Percentiles rank a stretch among this genome's conserved stretches.
Conservation (phyloP, 441 rosid genomes). For the Heliophila coronopifolia region DNA sequence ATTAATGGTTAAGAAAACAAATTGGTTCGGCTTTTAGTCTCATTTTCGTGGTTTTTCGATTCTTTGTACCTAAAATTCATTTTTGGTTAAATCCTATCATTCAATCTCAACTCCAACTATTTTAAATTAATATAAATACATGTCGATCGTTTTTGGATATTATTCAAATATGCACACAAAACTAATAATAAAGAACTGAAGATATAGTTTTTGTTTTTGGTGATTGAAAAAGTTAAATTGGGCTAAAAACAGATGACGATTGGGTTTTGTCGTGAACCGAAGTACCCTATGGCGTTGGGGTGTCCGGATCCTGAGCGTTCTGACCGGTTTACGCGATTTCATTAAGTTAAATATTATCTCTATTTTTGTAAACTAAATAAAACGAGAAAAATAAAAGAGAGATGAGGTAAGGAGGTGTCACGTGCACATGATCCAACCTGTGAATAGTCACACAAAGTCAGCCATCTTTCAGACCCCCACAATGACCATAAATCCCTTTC, state of each 20-base stretch:
- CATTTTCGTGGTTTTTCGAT: no score
- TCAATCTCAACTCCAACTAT: no score
- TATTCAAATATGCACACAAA: no score
- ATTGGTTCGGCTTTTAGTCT: no score
- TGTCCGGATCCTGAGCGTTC: constrained; percentile 29
- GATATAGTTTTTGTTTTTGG: no score
- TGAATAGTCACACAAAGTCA: constrained; percentile 31
- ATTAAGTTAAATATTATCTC: background rate
- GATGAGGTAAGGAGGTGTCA: constrained; percentile 23
- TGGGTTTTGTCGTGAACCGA: constrained; percentile 26
- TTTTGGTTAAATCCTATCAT: no score
- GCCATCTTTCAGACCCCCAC: constrained; percentile 23
- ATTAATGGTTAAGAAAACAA: no score
- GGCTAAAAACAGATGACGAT: constrained; percentile 18
- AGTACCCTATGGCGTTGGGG: constrained; percentile 31
- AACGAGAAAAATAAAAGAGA: background rate
- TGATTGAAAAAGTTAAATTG: background rate
- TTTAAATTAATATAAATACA: no score
- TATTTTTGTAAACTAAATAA: background rate
- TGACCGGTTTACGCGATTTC: constrained; percentile 11
- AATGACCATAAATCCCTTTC: constrained; percentile 13
- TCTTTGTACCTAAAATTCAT: no score
- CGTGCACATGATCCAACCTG: constrained; percentile 38
- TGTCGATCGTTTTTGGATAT: no score
- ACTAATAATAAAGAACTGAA: no score